Conservation (phyloP, 345 rosid genomes). For the Eucalyptus regnans region DNA sequence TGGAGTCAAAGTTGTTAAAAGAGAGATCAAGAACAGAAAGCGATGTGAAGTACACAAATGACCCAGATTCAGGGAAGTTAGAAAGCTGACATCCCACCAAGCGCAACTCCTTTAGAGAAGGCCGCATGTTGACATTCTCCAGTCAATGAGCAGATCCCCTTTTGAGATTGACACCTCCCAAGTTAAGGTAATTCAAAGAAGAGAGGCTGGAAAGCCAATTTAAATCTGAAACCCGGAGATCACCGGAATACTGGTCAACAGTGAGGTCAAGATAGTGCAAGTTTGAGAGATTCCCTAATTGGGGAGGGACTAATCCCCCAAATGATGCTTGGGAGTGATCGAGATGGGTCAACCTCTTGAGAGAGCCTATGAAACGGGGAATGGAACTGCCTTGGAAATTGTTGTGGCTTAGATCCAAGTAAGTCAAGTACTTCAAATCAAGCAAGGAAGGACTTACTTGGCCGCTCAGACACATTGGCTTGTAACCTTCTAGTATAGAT, state of each 20-base stretch:
- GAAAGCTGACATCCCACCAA: conserved; percentile 1
- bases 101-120: conserved; percentile 7
- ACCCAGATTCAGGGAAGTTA: background rate
- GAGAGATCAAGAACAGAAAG: conserved; percentile 14
- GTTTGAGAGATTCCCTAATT: conserved; percentile 13
- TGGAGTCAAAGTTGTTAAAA: conserved; percentile 5
- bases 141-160: conserved; percentile 1
- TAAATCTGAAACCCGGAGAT: background rate
- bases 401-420: conserved; percentile 10
- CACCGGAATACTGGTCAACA: background rate
- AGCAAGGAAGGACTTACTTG: conserved; percentile 2
- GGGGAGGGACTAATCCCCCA: conserved; percentile 2
- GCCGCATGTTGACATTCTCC: conserved; percentile 2
- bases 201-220: conserved; percentile 8
- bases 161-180: conserved; percentile 1
- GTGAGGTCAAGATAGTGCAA: conserved; percentile 8
- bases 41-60: conserved; percentile 2
- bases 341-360: background rate
- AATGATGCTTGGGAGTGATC: conserved; percentile 8
- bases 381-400: conserved; percentile 1
- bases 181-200: background rate
- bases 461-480: background rate
- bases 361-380: conserved; percentile 9
- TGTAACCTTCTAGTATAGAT: background rate
- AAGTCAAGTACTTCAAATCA: background rate